Percentiles rank a stretch among this genome's conserved stretches.
phyloP scores from a whole-genome alignment of 2,329 filamentous ascomycete genomes.

The Coniella lustricola region DNA sequence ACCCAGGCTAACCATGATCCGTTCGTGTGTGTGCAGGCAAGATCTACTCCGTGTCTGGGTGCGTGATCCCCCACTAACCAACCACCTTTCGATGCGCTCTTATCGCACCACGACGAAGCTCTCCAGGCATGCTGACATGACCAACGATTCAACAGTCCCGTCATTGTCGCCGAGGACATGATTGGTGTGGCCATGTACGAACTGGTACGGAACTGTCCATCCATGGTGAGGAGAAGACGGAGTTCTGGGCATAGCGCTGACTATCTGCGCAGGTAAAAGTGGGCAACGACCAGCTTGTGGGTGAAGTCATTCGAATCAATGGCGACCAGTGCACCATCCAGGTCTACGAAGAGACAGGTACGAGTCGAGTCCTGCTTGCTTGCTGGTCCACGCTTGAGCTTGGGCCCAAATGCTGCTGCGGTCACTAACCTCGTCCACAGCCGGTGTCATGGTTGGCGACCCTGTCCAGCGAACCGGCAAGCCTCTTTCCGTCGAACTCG shows the following conservation, averaged over 20 bases:
- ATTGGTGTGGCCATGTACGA: conserved; percentile 99
- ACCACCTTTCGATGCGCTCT: conserved; percentile 8
- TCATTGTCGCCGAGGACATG: conserved; percentile 97
- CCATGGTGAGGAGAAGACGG: conserved; percentile 2
- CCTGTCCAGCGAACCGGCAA: conserved; percentile 87
- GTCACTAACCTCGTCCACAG: conserved; percentile 38
- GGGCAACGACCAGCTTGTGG: conserved; percentile 83
- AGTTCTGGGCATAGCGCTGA: not conserved
- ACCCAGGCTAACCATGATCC: conserved; percentile 5
- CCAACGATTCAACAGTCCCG: conserved; percentile 55
- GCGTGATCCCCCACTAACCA: conserved; percentile 27
- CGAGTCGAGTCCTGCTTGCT: conserved; percentile 21
- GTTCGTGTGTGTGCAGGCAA: conserved; percentile 37
- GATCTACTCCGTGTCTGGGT: conserved; percentile 58
- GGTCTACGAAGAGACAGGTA: conserved; percentile 98
- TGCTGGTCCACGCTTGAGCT: not conserved
- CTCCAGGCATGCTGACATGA: not conserved
- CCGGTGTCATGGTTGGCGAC: conserved; percentile 92
- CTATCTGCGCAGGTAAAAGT: conserved; percentile 64
- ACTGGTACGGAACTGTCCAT: conserved; percentile 54
- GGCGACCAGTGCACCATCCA: conserved; percentile 94
- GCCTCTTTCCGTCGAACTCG: conserved; percentile 93
- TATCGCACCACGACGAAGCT: conserved; percentile 2
- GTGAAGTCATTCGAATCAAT: conserved; percentile 97
- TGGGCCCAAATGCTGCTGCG: conserved; percentile 14